Evolutionary conservation across 352 stramenopile genomes (phyloP), one percentile per base, ranked within the genome.

Genomic region (Albugo laibachii): DNA sequence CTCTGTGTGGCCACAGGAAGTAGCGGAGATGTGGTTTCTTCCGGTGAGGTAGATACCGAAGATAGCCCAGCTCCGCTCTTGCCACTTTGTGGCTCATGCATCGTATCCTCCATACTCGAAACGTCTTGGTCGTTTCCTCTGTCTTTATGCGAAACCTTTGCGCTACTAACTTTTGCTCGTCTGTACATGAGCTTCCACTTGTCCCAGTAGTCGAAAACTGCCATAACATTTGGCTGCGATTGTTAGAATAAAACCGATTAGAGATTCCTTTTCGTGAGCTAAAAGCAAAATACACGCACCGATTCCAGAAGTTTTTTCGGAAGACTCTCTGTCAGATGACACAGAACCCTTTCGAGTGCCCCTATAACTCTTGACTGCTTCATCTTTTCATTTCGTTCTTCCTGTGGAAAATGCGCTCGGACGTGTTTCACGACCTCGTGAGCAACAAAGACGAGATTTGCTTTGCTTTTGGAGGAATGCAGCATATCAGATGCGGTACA

Each of bases 391-490:
- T 86, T 87, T 48, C 72, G 72, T 21, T 87, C 70, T 11, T 80
- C 71, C 46, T 78, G 74, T 6, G 62, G 72, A 39, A 59, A 82
- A 47, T 60, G 73, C 13, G 69, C 74, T 44, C 77, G 75, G 21
- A 91, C 65, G 0, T 59, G 58, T 42, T 86, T 86, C 48, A 91
- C 62, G 10, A 87, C 74, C 54, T 91, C 77, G 51, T 91, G 77
- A 34, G 83, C 75, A 27, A 91, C 63, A 48, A 80, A 91, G 18
- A 91, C 58, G 56, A 91, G 69, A 41, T 80, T 87, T 14, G 69
- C 57, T 54, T 72, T 71, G 21, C 66, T 69, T 49, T 91, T 91
- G 6, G 61, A 61, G 14, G 65, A 69, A 13, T 68, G 59, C 60
- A 81, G 78, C 24, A 56, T 48, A 16, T 80, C 38, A 8, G 38